Evolutionary conservation across 768 basidiomycete genomes (phyloP).

Genomic region (Termitomyces sp.): DNA sequence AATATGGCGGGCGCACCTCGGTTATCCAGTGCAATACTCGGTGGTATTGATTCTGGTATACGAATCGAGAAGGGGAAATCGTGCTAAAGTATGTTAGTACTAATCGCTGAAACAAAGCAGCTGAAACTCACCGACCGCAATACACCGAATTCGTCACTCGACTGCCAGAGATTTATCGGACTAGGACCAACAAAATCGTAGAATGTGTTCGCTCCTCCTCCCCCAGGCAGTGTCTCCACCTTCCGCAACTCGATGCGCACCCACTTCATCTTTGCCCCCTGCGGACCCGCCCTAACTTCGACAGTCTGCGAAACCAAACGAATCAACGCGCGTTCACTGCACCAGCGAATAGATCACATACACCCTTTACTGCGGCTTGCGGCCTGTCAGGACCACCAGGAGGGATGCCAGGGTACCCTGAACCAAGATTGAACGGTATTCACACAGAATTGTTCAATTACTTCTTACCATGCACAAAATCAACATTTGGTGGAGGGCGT

Average conservation of each 20-base stretch:
- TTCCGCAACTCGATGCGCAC: conserved; percentile 89
- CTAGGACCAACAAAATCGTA: conserved; percentile 80
- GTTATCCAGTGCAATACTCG: conserved; percentile 77
- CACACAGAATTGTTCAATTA: neutral
- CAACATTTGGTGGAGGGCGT: conserved; percentile 85
- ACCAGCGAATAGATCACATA: conserved; percentile 40
- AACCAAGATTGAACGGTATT: conserved; percentile 14
- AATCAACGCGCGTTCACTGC: conserved; percentile 11
- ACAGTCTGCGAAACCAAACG: conserved; percentile 58
- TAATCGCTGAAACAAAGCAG: conserved; percentile 7
- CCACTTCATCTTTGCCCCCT: conserved; percentile 88
- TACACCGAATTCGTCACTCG: conserved; percentile 69
- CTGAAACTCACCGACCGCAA: conserved; percentile 59
- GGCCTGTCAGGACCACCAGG: conserved; percentile 73
- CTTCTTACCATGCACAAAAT: conserved; percentile 75
- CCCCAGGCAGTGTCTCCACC: conserved; percentile 80
- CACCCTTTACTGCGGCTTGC: conserved; percentile 83
- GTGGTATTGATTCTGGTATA: conserved; percentile 90
- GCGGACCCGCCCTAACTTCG: conserved; percentile 74
- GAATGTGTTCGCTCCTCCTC: conserved; percentile 66
- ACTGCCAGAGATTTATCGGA: conserved; percentile 81
- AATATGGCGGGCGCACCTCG: conserved; percentile 46
- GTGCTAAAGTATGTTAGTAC: conserved; percentile 45
- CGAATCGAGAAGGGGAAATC: conserved; percentile 90
- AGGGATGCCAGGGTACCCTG: conserved; percentile 86